Base-by-base conservation (phyloP, 2,329 filamentous ascomycete species). In the Ophiostoma novo-ulmi region DNA sequence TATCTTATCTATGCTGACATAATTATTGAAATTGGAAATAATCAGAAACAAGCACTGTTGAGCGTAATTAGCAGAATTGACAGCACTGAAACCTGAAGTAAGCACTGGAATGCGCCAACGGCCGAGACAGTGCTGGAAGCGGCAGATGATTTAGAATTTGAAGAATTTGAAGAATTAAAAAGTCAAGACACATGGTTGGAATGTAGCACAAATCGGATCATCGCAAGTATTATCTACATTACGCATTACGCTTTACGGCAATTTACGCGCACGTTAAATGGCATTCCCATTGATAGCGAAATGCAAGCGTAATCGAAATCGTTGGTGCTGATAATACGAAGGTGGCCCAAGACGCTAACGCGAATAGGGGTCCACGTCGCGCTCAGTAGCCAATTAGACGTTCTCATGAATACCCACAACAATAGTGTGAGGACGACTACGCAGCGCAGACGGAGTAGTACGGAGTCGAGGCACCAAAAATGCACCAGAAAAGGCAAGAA, bases 341-440 rank as follows among this genome's bases (percentile, higher is more conserved):
- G 13, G 26, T 35, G 58, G 20, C 58, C 44, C 22, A 63, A 63
- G 58, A 35, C 26, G 22, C 58, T 63, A 31, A 48, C 5, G 17
- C 44, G 20, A 48, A 48, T 20, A 48, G 44, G 58, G 58, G 58
- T 36, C 58, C 58, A 63, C 58, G 58, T 63, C 17, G 5, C 10
- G 14, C 22, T 20, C n/a, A 35, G 13, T 63, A 14, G 26, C 58
- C 58, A 63, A 63, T 63, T 14, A 35, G 13, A 61, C 11, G 1
- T 2, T 17, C 6, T 41, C 2, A 14, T 20, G 1, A 1, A 17
- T 58, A 2, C 11, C 67, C 44, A 22, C 11, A 36, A 64, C 17
- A 36, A 35, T 63, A 63, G 58, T 35, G 58, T 58, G 52, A 58
- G 52, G 52, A 58, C 52, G 52, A 58, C 52, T 58, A 58, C 52